phyloP scores from a whole-genome alignment of 1,139 yeast species.

The Blastobotrys arbuscula region DNA sequence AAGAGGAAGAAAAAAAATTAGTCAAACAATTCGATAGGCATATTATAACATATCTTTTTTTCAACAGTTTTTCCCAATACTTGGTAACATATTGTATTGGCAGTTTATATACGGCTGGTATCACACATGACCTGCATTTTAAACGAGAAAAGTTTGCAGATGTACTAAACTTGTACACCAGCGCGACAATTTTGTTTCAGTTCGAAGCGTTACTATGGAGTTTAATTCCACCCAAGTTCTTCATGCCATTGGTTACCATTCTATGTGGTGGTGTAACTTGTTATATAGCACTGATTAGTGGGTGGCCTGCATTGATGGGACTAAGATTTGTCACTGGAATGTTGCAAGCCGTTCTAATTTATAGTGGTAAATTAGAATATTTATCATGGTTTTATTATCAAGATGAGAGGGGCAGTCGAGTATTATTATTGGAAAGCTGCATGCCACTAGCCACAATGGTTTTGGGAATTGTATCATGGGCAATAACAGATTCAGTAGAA shows the following conservation, averaged over 20 bases:
- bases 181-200: not conserved
- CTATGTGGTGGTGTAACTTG: conserved; percentile 1
- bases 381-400: conserved; percentile 4
- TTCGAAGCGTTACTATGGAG: conserved; percentile 1
- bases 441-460: not conserved
- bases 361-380: not conserved
- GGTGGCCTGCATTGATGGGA: conserved; percentile 5
- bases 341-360: not conserved
- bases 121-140: conserved; percentile 4
- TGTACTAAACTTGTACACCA: conserved; percentile 5
- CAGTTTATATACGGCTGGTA: conserved; percentile 3
- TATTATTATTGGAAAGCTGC: not conserved
- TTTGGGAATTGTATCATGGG: not conserved
- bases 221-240: not conserved
- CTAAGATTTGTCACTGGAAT: not conserved
- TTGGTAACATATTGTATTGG: conserved; percentile 1
- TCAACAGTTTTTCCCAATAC: not conserved
- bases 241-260: conserved; percentile 2
- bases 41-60: conserved; percentile 1
- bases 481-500: not conserved
- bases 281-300: not conserved
- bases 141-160: conserved; percentile 1
- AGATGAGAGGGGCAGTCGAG: not conserved
- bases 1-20: conserved; percentile 3
- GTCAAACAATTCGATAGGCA: conserved; percentile 4